These are phyloP conservation scores for Sphaerulina populicola DNA, from an alignment of 2,329 filamentous ascomycete genomes.

Conservation along the genomic window DNA sequence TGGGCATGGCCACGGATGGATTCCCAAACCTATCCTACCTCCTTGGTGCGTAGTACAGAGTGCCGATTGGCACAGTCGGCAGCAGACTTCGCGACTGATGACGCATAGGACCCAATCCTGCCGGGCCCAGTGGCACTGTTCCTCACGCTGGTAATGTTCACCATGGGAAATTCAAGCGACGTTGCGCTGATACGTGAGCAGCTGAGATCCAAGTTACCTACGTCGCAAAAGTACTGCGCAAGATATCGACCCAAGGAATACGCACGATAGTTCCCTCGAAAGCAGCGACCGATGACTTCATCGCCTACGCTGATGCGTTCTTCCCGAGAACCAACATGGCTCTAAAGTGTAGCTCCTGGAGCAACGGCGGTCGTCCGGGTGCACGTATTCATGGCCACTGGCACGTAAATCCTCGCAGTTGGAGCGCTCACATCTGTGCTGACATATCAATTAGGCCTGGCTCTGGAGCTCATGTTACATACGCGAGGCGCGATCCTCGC, in stretches of 20 bases:
- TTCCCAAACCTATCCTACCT: slow-evolving; percentile 25
- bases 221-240: slow-evolving; percentile 59
- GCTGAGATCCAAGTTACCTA: slow-evolving; percentile 60
- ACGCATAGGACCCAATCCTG: slow-evolving; percentile 18
- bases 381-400: slow-evolving; percentile 59
- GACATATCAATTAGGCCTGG: slow-evolving; percentile 43
- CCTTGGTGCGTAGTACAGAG: slow-evolving; percentile 14
- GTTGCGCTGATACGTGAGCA: neutral
- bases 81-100: neutral
- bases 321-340: slow-evolving; percentile 47
- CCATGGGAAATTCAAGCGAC: neutral
- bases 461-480: slow-evolving; percentile 53
- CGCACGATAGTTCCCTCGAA: slow-evolving; percentile 51
- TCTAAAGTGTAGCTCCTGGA: slow-evolving; percentile 58
- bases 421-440: neutral
- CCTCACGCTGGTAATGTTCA: slow-evolving; percentile 38
- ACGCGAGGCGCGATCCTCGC: slow-evolving; percentile 48
- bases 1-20: slow-evolving; percentile 22
- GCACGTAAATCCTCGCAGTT: neutral
- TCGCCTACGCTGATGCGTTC: slow-evolving; percentile 37
- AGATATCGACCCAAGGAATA: slow-evolving; percentile 58
- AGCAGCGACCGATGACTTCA: slow-evolving; percentile 45
- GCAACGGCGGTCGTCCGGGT: slow-evolving; percentile 55
- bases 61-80: neutral
- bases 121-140: slow-evolving; percentile 17